A percentile compares a stretch with the other conserved stretches of the same genome.
These are phyloP conservation scores for Alternaria sp. DNA, from an alignment of 2,329 filamentous ascomycete species.

Conservation along the genomic window DNA sequence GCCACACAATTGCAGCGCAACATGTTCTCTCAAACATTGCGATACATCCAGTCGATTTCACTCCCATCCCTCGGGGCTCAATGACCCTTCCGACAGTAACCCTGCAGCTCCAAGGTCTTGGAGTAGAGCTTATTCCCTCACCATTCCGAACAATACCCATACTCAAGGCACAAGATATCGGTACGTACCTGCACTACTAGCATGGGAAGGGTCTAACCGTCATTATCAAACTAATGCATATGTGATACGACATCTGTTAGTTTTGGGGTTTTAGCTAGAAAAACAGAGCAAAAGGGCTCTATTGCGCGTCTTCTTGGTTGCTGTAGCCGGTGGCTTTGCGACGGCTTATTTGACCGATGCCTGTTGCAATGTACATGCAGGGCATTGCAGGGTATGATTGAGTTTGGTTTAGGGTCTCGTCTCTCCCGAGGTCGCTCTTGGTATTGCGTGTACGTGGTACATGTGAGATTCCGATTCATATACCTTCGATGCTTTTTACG, in stretches of 20 bases:
- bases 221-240: background rate
- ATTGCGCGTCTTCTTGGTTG: background rate
- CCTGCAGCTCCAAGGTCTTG: slow-evolving; percentile 8
- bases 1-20: background rate
- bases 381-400: background rate
- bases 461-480: background rate
- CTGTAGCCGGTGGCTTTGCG: slow-evolving; percentile 1
- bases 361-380: background rate
- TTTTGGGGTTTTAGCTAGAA: background rate
- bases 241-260: background rate
- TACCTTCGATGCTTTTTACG: background rate
- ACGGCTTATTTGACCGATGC: background rate
- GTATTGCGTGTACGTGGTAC: background rate
- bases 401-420: background rate
- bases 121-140: slow-evolving; percentile 7
- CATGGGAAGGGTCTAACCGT: background rate
- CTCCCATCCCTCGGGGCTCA: background rate
- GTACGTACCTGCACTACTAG: background rate
- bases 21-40: background rate
- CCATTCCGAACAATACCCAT: background rate
- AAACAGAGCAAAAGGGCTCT: slow-evolving; percentile 1
- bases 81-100: background rate
- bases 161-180: background rate
- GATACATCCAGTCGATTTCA: background rate
- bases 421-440: background rate